phyloP scores from a whole-genome alignment of 2,329 filamentous ascomycete genomes.

The Sarocladium brachiariae region DNA sequence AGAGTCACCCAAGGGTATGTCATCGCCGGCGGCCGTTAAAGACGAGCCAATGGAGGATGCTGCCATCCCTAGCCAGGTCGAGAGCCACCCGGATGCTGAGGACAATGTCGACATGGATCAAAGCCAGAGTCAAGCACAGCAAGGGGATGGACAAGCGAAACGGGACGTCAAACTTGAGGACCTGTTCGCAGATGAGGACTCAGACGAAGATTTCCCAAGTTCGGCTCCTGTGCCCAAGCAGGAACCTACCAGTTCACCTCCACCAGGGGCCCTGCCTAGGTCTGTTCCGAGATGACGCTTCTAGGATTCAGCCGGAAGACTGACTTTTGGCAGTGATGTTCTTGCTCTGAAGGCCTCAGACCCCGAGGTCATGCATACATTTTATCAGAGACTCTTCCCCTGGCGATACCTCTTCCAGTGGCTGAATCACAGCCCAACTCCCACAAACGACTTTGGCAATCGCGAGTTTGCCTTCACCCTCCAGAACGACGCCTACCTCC shows the following conservation, averaged over 20 bases:
- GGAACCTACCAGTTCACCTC: conserved; percentile 33
- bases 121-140: conserved; percentile 17
- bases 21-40: conserved; percentile 21
- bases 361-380: conserved; percentile 80
- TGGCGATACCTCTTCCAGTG: conserved; percentile 95
- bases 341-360: conserved; percentile 52
- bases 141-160: conserved; percentile 20
- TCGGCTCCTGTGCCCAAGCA: conserved; percentile 33
- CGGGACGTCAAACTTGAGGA: conserved; percentile 50
- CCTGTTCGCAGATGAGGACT: conserved; percentile 51
- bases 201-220: conserved; percentile 55
- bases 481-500: conserved; percentile 84
- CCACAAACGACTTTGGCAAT: conserved; percentile 81
- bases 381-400: conserved; percentile 93
- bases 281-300: conserved; percentile 21
- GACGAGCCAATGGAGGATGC: conserved; percentile 29
- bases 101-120: conserved; percentile 37
- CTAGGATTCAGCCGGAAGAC: neutral
- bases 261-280: conserved; percentile 34
- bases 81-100: conserved; percentile 21
- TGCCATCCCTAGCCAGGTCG: conserved; percentile 20
- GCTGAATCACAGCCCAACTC: conserved; percentile 88
- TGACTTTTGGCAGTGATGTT: conserved; percentile 22
- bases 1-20: conserved; percentile 24
- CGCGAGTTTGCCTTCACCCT: conserved; percentile 95